Evolutionary conservation across 139 green algal genomes (phyloP), one percentile per base, ranked within the genome.

Genomic region (Raphidocelis subcapitata): DNA sequence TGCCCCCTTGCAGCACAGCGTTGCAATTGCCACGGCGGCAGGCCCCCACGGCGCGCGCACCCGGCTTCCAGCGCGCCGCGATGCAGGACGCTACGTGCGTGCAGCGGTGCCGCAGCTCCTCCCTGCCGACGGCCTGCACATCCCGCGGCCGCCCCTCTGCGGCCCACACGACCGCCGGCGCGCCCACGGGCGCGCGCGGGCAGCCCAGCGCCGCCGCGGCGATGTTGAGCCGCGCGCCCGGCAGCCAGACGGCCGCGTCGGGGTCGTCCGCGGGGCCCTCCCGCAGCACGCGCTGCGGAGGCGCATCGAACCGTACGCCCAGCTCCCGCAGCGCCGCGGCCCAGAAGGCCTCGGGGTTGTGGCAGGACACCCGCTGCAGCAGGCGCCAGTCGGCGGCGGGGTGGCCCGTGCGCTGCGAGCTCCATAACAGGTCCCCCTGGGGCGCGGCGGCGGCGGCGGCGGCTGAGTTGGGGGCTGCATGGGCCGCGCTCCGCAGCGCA

Each of bases 161-260:
- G 2, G 88, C 90, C 93, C 90, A 97, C 15, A 91, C 33, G 20
- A 98, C 59, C 14, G 57, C 69, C 3, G 89, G 67, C 5, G 69
- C 75, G 1, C 2, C 21, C 1, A 35, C 21, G 37, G 54, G 32
- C 12, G 41, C 59, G 24, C 51, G 62, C 20, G 66, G 74, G 54
- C 60, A 72, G n/a, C 18, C 31, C 29, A 95, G 73, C 0, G 85
- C 86, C 36, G 62, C 76, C n/a, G 86, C 80, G 18, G 92, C 93
- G 33, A 92, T 85, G 74, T 98, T 98, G 18, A 98, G 59, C 0
- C 69, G 62, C 2, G 86, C 89, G n/a, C 88, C 92, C 1, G 87
- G 83, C 69, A 97, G 79, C 90, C 93, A 97, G 35, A 41, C 41
- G 21, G 56, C 64, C 1, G 29, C 24, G 23, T 52, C 54, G 1